phyloP scores from a whole-genome alignment of 2,329 filamentous ascomycete genomes.

The Colletotrichum sp. region DNA sequence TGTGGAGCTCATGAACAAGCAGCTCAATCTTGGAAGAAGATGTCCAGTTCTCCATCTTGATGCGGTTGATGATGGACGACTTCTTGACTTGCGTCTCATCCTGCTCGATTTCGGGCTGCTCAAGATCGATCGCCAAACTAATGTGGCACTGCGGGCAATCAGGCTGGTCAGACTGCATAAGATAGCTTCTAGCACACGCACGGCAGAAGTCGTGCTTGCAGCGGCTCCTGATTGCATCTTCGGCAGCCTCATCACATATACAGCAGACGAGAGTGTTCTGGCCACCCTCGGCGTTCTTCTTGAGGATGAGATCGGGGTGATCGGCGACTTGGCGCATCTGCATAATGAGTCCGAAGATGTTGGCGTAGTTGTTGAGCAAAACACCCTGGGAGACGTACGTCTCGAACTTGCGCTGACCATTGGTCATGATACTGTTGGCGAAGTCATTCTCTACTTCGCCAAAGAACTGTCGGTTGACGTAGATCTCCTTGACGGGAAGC shows the following conservation, averaged over 20 bases:
- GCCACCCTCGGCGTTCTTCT: conserved; percentile 83
- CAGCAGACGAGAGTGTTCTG: conserved; percentile 92
- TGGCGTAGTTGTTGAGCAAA: conserved; percentile 96
- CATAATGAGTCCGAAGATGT: conserved; percentile 99
- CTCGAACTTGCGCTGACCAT: conserved; percentile 86
- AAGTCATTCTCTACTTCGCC: conserved; percentile 96
- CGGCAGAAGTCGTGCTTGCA: conserved; percentile 81
- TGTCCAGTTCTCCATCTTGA: conserved; percentile 99
- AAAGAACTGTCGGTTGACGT: conserved; percentile 94
- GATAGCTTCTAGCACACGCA: conserved; percentile 54
- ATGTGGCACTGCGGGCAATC: conserved; percentile 95
- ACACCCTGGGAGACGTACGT: conserved; percentile 96
- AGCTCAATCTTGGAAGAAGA: conserved; percentile 98
- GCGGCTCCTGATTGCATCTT: conserved; percentile 89
- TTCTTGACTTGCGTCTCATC: conserved; percentile 89
- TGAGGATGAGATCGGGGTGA: conserved; percentile 91
- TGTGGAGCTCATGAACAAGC: conserved; percentile 91
- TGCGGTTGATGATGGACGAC: conserved; percentile 96
- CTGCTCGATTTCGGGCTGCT: conserved; percentile 94
- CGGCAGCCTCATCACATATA: conserved; percentile 95
- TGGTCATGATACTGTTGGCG: conserved; percentile 94
- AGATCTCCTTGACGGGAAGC: conserved; percentile 90
- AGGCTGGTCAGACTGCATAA: conserved; percentile 76
- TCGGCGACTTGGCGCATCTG: conserved; percentile 98
- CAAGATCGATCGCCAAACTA: conserved; percentile 85